These are phyloP conservation scores for Geranium rotundifolium DNA, from an alignment of 345 rosid genomes.

Conservation along the genomic window DNA sequence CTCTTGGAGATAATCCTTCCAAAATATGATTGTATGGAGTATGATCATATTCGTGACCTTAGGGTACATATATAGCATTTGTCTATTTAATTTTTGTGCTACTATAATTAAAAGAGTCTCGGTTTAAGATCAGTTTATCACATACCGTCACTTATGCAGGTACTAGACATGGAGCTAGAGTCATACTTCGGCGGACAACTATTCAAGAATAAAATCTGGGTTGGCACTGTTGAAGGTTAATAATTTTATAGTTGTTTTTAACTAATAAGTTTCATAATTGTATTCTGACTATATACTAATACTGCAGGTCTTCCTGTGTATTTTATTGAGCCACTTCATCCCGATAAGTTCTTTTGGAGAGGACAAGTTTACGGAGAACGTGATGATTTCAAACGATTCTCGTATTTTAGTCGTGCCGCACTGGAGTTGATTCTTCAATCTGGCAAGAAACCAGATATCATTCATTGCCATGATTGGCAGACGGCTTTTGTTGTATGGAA, in stretches of 20 bases:
- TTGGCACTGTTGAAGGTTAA: slow-evolving; percentile 80
- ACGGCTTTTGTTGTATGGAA: slow-evolving; percentile 87
- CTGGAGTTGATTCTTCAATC: slow-evolving; percentile 84
- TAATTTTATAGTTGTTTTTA: neutral
- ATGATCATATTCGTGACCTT: slow-evolving; percentile 51
- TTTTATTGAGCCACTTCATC: slow-evolving; percentile 95
- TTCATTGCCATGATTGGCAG: slow-evolving; percentile 99
- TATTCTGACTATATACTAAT: slow-evolving; percentile 21
- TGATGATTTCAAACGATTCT: slow-evolving; percentile 93
- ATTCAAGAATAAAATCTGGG: slow-evolving; percentile 86
- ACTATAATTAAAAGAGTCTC: neutral
- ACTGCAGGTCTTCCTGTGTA: slow-evolving; percentile 86
- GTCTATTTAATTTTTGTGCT: neutral
- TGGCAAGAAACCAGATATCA: slow-evolving; percentile 89
- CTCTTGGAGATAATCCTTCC: slow-evolving; percentile 89
- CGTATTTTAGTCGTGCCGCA: slow-evolving; percentile 92
- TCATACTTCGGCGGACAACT: slow-evolving; percentile 79
- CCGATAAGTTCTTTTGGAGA: slow-evolving; percentile 93
- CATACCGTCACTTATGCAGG: slow-evolving; percentile 32
- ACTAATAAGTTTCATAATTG: neutral
- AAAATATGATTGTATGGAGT: slow-evolving; percentile 91
- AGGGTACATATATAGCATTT: slow-evolving; percentile 34
- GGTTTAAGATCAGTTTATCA: neutral
- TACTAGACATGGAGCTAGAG: slow-evolving; percentile 65
- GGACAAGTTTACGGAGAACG: slow-evolving; percentile 85